These are phyloP conservation scores for Colletotrichum sojae DNA, from an alignment of 2,329 filamentous ascomycete genomes.

Conservation along the genomic window DNA sequence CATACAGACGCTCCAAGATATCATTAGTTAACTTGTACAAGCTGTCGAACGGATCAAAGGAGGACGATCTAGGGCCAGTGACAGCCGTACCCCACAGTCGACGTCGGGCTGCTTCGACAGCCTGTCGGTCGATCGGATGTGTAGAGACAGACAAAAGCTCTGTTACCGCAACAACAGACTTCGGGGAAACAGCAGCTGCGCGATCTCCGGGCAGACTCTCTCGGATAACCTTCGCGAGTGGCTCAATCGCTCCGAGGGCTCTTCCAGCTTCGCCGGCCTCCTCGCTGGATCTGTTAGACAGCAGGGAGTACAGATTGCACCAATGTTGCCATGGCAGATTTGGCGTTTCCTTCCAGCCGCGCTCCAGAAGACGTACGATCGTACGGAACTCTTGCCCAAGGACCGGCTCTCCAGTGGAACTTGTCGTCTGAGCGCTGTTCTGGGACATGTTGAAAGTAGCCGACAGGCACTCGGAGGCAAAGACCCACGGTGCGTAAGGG, in stretches of 20 bases:
- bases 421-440: constrained; percentile 54
- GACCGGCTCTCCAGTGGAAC: constrained; percentile 59
- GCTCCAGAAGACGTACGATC: constrained; percentile 76
- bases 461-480: constrained; percentile 57
- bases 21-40: constrained; percentile 73
- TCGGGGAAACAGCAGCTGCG: constrained; percentile 43
- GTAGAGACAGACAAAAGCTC: constrained; percentile 63
- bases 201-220: constrained; percentile 50
- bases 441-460: constrained; percentile 52
- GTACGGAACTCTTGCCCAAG: constrained; percentile 80
- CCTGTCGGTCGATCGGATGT: constrained; percentile 72
- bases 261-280: constrained; percentile 79
- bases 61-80: constrained; percentile 56
- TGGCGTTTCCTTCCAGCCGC: constrained; percentile 67
- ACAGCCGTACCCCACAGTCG: constrained; percentile 74
- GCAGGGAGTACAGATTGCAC: constrained; percentile 69
- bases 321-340: constrained; percentile 63
- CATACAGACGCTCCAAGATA: constrained; percentile 70
- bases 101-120: constrained; percentile 75
- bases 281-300: constrained; percentile 69
- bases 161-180: constrained; percentile 53
- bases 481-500: constrained; percentile 66
- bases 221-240: constrained; percentile 71
- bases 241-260: constrained; percentile 78
- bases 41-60: constrained; percentile 74